phyloP scores from a whole-genome alignment of 2,329 filamentous ascomycete species.

The Neofusicoccum cordaticola region DNA sequence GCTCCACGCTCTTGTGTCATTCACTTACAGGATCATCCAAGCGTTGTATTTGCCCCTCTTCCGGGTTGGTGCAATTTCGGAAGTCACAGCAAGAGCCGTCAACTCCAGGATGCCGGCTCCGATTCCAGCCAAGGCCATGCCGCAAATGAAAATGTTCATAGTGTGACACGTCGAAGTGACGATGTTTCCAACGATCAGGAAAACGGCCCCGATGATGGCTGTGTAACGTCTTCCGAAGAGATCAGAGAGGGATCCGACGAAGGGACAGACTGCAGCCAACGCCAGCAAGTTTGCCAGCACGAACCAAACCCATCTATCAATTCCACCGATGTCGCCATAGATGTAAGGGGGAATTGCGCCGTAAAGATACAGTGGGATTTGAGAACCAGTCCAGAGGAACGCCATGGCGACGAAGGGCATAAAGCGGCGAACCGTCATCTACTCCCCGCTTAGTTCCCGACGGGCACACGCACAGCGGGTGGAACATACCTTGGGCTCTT shows the following conservation, averaged over 20 bases:
- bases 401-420: slow-evolving; percentile 57
- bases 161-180: slow-evolving; percentile 26
- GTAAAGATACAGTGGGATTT: slow-evolving; percentile 51
- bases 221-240: slow-evolving; percentile 37
- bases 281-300: slow-evolving; percentile 49
- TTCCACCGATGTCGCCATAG: slow-evolving; percentile 57
- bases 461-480: neutral
- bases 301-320: slow-evolving; percentile 52
- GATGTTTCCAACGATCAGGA: slow-evolving; percentile 21
- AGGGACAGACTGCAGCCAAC: slow-evolving; percentile 28
- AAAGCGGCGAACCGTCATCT: slow-evolving; percentile 15
- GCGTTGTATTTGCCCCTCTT: slow-evolving; percentile 16
- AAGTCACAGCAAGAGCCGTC: slow-evolving; percentile 30
- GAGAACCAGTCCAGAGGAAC: slow-evolving; percentile 56
- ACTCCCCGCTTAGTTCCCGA: neutral
- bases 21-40: slow-evolving; percentile 10
- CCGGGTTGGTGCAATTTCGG: slow-evolving; percentile 11
- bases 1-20: neutral
- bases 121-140: slow-evolving; percentile 34
- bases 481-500: neutral
- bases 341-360: slow-evolving; percentile 42
- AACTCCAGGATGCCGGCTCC: slow-evolving; percentile 35
- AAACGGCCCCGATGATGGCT: slow-evolving; percentile 29
- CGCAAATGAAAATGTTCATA: slow-evolving; percentile 34
- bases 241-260: slow-evolving; percentile 36